These are phyloP conservation scores for Blastobotrys buckinghamii DNA, from an alignment of 1,139 yeast species.

Conservation along the genomic window DNA sequence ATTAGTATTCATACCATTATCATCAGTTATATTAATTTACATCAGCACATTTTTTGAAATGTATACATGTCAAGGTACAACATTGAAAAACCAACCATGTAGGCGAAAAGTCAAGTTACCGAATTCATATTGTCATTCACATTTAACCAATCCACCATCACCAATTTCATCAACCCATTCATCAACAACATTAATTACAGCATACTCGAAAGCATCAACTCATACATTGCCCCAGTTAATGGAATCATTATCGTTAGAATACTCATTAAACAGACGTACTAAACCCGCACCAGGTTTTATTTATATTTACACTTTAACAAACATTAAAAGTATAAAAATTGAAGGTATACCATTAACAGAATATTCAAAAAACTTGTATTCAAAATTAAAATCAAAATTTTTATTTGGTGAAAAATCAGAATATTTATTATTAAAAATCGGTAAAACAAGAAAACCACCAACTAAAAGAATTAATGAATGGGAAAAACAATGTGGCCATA, in stretches of 20 bases:
- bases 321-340: background rate
- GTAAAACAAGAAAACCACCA: slow-evolving; percentile 28
- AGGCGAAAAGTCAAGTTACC: slow-evolving; percentile 2
- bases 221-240: slow-evolving; percentile 14
- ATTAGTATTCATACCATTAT: no score
- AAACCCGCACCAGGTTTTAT: slow-evolving; percentile 24
- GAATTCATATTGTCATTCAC: slow-evolving; percentile 18
- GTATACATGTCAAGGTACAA: slow-evolving; percentile 5
- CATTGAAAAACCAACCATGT: slow-evolving; percentile 11
- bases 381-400: background rate
- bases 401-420: background rate
- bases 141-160: slow-evolving; percentile 1
- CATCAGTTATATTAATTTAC: no score
- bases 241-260: slow-evolving; percentile 11
- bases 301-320: slow-evolving; percentile 25
- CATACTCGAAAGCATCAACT: slow-evolving; percentile 10
- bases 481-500: slow-evolving; percentile 27
- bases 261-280: slow-evolving; percentile 6
- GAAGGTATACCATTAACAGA: background rate
- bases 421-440: slow-evolving; percentile 28
- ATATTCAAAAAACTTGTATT: background rate
- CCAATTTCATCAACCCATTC: background rate
- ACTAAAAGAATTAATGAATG: slow-evolving; percentile 25
- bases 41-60: background rate
- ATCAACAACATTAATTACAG: background rate